phyloP scores from a whole-genome alignment of 1,139 yeast species.

The Hyphopichia fennica region DNA sequence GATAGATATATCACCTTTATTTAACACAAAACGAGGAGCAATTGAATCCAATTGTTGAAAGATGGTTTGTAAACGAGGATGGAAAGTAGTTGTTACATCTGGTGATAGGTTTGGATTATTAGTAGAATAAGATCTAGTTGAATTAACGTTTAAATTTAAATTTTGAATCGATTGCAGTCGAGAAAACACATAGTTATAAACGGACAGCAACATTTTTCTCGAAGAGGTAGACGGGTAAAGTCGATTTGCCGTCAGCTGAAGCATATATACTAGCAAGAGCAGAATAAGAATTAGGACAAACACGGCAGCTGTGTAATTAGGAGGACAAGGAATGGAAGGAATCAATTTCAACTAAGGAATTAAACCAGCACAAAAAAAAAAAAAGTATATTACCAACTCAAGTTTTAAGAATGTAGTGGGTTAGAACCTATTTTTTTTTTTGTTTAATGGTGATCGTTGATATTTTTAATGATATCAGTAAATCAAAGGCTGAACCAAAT shows the following conservation, averaged over 20 bases:
- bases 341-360: too few relatives aligned
- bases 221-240: neutral
- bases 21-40: slow-evolving; percentile 70
- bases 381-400: too few relatives aligned
- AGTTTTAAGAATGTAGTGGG: too few relatives aligned
- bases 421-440: too few relatives aligned
- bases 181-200: slow-evolving; percentile 13
- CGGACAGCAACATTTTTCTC: slow-evolving; percentile 15
- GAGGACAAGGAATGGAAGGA: too few relatives aligned
- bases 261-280: slow-evolving; percentile 2
- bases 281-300: neutral
- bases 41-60: slow-evolving; percentile 59
- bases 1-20: slow-evolving; percentile 61
- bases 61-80: slow-evolving; percentile 50
- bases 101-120: slow-evolving; percentile 23
- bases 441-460: too few relatives aligned
- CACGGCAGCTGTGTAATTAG: neutral
- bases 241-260: slow-evolving; percentile 1
- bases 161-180: neutral
- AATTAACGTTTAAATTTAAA: too few relatives aligned
- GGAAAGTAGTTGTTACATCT: slow-evolving; percentile 29
- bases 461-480: too few relatives aligned
- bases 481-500: too few relatives aligned
- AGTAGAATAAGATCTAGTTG: slow-evolving; percentile 29
- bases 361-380: too few relatives aligned